Base-by-base conservation (phyloP, 306 rosid genomes). In the Glycyrrhiza uralensis region DNA sequence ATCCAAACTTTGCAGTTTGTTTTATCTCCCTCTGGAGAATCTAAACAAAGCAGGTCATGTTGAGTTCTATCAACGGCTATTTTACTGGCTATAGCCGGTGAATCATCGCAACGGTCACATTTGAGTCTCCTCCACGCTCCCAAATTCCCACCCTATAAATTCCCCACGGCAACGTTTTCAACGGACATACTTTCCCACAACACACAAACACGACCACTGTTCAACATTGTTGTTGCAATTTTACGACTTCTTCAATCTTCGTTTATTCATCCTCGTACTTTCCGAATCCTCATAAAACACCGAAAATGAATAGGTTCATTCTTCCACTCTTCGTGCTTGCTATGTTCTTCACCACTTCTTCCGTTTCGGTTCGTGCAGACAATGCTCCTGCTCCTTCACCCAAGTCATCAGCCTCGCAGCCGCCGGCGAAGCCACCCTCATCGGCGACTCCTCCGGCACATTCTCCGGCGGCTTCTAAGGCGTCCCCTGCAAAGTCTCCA, bases 331-430 rank as follows among this genome's bases (percentile, higher is more conserved):
- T 81, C 11, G 4, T 73, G 0, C 50, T 88, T 32, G 23, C 81
- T 3, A 15, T 86, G 35, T 75, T 76, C 20, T 18, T 77, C 18
- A 23, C 77, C 19, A 18, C 74, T 1, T 45, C 5, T 32, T 69
- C 17, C 6, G 41, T 47, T 56, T 30, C 30, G 22, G 82, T 85
- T 42, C 51, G 50, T n/a, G 86, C 81, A 14, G 77, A 80, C 71
- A 77, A 88, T 71, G 92, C 96, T 13, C 96, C 93, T 5, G 69
- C 92, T 75, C 86, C 91, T 62, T 83, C 97, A 1, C 97, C 93
- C 18, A 80, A 80, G 19, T 75, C 92, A 57, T 4, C 76, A 7
- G 1, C 71, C 1, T 4, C 77, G 0, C 41, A 26, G 2, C 32
- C 73, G 5, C 80, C 83, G 7, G 44, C 87, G 0, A 76, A 81